A percentile compares a stretch with the other conserved stretches of the same genome.
phyloP scores from a whole-genome alignment of 1,284 basidiomycete species.

The Trichosporon sp. region DNA sequence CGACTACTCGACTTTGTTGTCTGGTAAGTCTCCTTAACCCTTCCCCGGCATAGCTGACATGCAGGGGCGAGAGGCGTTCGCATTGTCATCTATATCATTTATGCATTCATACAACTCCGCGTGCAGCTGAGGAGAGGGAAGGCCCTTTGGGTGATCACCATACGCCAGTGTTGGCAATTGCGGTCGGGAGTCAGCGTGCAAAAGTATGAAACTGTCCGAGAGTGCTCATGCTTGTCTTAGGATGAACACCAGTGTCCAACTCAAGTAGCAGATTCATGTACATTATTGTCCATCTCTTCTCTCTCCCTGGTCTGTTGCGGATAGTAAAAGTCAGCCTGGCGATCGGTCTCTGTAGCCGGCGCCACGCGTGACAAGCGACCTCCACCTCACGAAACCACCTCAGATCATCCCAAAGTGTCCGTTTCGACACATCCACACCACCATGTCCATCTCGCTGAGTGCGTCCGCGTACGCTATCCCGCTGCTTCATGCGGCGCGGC shows the following conservation, averaged over 20 bases:
- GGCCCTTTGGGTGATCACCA: neutral
- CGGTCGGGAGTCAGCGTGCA: no score
- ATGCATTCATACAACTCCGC: slow-evolving; percentile 12
- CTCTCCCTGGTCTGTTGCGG: neutral
- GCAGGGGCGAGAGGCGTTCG: neutral
- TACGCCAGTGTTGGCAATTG: no score
- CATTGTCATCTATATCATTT: slow-evolving; percentile 5
- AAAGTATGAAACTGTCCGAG: no score
- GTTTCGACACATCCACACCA: neutral
- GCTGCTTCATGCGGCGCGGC: slow-evolving; percentile 38
- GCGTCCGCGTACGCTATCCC: slow-evolving; percentile 30
- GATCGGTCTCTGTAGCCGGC: neutral
- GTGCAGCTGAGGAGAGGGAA: neutral
- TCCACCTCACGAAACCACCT: neutral
- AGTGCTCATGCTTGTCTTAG: no score
- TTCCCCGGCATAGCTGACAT: neutral
- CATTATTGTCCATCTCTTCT: neutral
- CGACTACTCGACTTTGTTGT: neutral
- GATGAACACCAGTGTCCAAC: no score
- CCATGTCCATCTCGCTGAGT: slow-evolving; percentile 18
- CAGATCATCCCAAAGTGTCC: neutral
- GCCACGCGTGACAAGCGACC: neutral
- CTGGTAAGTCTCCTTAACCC: neutral
- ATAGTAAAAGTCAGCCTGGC: neutral
- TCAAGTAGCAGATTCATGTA: no score